A percentile compares a stretch with the other conserved stretches of the same genome.
These are phyloP conservation scores for Hysterangium stoloniferum DNA, from an alignment of 768 basidiomycete species.

Conservation along the genomic window DNA sequence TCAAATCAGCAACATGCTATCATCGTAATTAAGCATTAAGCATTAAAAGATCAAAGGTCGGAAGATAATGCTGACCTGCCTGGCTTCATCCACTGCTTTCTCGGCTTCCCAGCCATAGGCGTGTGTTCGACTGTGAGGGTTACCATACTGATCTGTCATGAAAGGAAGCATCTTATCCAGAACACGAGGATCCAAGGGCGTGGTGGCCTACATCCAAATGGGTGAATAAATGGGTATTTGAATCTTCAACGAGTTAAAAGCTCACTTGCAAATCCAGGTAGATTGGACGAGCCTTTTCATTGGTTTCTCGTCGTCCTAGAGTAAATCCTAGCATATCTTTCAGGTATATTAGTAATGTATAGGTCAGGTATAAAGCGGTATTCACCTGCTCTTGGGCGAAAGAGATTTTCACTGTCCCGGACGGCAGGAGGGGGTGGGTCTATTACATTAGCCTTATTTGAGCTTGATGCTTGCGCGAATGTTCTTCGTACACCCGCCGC, in stretches of 20 bases:
- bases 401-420: slow-evolving; percentile 48
- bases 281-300: slow-evolving; percentile 74
- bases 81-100: slow-evolving; percentile 84
- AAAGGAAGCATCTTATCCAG: slow-evolving; percentile 96
- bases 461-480: slow-evolving; percentile 75
- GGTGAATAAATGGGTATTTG: slow-evolving; percentile 5
- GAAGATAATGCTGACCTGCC: slow-evolving; percentile 56
- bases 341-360: not conserved
- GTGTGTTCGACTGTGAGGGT: slow-evolving; percentile 96
- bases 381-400: slow-evolving; percentile 65
- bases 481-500: slow-evolving; percentile 34
- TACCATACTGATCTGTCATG: slow-evolving; percentile 92
- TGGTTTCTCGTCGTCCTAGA: slow-evolving; percentile 53
- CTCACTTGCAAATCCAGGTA: slow-evolving; percentile 95
- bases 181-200: slow-evolving; percentile 94
- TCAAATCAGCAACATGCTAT: slow-evolving; percentile 83
- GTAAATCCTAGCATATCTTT: slow-evolving; percentile 89
- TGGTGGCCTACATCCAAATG: slow-evolving; percentile 65
- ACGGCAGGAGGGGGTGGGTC: slow-evolving; percentile 57
- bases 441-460: slow-evolving; percentile 76
- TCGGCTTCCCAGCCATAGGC: slow-evolving; percentile 99
- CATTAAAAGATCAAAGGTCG: not conserved
- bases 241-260: not conserved
- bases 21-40: not conserved
- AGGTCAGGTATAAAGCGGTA: slow-evolving; percentile 8